Conservation (phyloP, 2,329 filamentous ascomycete genomes). For the Fusarium nygamai region DNA sequence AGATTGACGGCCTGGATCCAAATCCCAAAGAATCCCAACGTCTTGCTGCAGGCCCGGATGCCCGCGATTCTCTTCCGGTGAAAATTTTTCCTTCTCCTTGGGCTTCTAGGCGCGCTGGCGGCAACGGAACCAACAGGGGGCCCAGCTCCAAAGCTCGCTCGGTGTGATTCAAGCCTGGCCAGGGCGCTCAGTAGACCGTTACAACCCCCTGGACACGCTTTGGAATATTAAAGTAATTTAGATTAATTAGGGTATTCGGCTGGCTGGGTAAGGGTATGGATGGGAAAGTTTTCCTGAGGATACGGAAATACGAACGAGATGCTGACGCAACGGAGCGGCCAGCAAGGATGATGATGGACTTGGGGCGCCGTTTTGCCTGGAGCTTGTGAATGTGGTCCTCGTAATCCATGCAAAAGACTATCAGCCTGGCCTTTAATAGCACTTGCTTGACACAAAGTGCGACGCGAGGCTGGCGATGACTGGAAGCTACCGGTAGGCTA, state of each 20-base stretch:
- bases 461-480: conserved; percentile 34
- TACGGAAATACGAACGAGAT: conserved; percentile 39
- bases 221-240: conserved; percentile 24
- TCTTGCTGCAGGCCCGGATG: conserved; percentile 41
- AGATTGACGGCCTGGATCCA: conserved; percentile 47
- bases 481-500: conserved; percentile 21
- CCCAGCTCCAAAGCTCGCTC: conserved; percentile 26
- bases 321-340: conserved; percentile 39
- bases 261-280: conserved; percentile 4
- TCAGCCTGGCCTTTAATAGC: conserved; percentile 32
- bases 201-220: conserved; percentile 31
- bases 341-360: conserved; percentile 23
- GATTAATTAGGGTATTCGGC: conserved; percentile 16
- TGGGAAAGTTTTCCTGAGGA: conserved; percentile 19
- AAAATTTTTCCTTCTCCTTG: conserved; percentile 45
- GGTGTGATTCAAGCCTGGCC: conserved; percentile 43
- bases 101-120: conserved; percentile 45
- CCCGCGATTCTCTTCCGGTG: conserved; percentile 42
- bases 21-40: conserved; percentile 38
- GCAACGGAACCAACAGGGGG: conserved; percentile 42
- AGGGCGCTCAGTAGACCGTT: conserved; percentile 39
- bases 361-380: conserved; percentile 23
- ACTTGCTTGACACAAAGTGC: conserved; percentile 30
- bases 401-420: conserved; percentile 31
- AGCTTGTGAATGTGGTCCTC: conserved; percentile 17